These are phyloP conservation scores for Orbilia brochopaga DNA, from an alignment of 2,329 filamentous ascomycete genomes.

Conservation along the genomic window DNA sequence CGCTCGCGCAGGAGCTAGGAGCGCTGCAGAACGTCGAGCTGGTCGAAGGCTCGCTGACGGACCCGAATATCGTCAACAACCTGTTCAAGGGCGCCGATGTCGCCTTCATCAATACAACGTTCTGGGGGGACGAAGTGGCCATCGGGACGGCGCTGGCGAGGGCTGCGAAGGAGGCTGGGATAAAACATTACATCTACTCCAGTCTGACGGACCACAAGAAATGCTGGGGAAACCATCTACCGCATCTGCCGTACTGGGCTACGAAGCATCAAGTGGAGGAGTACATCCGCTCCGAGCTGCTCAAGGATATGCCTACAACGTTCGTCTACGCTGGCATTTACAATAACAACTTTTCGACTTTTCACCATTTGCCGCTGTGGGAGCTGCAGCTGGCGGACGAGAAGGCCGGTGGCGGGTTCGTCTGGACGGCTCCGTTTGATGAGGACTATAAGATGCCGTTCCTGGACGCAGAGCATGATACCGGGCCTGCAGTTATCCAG, in stretches of 20 bases:
- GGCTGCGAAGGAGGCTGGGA: conserved; percentile 80
- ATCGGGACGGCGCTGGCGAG: conserved; percentile 89
- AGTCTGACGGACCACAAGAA: conserved; percentile 94
- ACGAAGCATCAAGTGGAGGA: conserved; percentile 92
- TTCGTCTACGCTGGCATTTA: conserved; percentile 98
- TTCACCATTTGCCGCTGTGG: conserved; percentile 73
- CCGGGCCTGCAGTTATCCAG: conserved; percentile 88
- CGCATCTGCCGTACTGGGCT: conserved; percentile 85
- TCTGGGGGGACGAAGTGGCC: conserved; percentile 78
- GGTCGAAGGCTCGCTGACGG: conserved; percentile 72
- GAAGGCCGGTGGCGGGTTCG: conserved; percentile 72
- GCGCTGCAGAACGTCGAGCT: conserved; percentile 76
- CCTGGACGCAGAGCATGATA: conserved; percentile 95
- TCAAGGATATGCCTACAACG: conserved; percentile 71
- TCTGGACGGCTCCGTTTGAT: conserved; percentile 93
- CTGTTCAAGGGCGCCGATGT: conserved; percentile 84
- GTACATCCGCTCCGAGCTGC: conserved; percentile 79
- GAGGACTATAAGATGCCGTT: conserved; percentile 87
- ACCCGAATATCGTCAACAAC: conserved; percentile 73
- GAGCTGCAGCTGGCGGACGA: conserved; percentile 79
- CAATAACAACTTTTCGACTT: conserved; percentile 99
- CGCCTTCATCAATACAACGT: conserved; percentile 94
- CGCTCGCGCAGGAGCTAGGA: conserved; percentile 87
- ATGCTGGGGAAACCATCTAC: conserved; percentile 74
- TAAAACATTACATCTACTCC: conserved; percentile 93